Percentiles rank a stretch among this genome's conserved stretches.
Conservation (phyloP, 1,284 basidiomycete genomes). For the Leccinum angustisporum region DNA sequence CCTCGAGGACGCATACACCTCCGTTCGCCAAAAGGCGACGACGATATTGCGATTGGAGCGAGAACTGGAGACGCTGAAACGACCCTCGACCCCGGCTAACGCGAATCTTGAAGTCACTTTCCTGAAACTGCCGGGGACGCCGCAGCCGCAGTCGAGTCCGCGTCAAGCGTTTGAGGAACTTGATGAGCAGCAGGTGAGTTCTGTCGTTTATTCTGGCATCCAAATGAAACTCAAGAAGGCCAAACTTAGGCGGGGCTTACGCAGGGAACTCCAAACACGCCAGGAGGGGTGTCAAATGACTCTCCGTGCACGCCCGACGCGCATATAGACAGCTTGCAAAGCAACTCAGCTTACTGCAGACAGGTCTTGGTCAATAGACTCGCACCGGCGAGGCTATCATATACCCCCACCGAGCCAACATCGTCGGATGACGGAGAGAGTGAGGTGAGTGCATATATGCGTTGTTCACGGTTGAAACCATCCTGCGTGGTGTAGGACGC, state of each 20-base stretch:
- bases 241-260: background rate
- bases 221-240: background rate
- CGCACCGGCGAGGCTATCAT: conserved; percentile 5
- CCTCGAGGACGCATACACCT: conserved; percentile 59
- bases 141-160: background rate
- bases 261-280: conserved; percentile 1
- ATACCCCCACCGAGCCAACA: background rate
- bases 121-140: conserved; percentile 1
- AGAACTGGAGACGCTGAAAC: conserved; percentile 36
- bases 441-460: conserved; percentile 25
- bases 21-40: conserved; percentile 58
- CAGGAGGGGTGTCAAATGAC: background rate
- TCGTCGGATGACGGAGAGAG: conserved; percentile 3
- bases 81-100: conserved; percentile 25
- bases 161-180: background rate
- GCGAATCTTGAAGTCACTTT: conserved; percentile 5
- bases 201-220: background rate
- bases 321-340: conserved; percentile 25
- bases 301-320: conserved; percentile 26
- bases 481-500: conserved; percentile 14
- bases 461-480: background rate
- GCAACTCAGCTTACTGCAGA: conserved; percentile 29
- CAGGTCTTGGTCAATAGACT: conserved; percentile 13
- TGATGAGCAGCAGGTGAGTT: conserved; percentile 4
- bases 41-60: conserved; percentile 50